phyloP scores from a whole-genome alignment of 345 rosid genomes.

The Gossypium arboreum region DNA sequence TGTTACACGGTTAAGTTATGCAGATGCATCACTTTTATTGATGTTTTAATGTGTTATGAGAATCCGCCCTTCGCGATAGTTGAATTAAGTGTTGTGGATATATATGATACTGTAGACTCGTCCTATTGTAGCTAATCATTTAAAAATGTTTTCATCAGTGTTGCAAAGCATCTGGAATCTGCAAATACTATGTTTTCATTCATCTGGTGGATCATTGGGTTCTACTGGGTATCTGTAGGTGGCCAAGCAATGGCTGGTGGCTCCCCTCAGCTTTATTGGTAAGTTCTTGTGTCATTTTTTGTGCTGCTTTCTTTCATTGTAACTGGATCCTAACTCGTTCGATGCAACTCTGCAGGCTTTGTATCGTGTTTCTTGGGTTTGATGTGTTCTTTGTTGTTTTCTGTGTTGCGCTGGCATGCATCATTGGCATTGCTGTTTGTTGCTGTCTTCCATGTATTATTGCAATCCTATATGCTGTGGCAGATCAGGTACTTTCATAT shows the following conservation, averaged over 20 bases:
- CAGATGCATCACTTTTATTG: not conserved
- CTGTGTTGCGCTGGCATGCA: slow-evolving; percentile 90
- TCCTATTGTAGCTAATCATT: not conserved
- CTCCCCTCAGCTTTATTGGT: slow-evolving; percentile 92
- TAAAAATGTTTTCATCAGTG: slow-evolving; percentile 36
- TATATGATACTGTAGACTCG: not conserved
- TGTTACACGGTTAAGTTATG: not conserved
- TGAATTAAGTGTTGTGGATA: not conserved
- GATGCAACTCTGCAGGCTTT: slow-evolving; percentile 58
- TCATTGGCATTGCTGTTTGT: slow-evolving; percentile 95
- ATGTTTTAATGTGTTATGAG: not conserved
- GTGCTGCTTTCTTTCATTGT: not conserved
- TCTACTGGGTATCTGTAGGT: slow-evolving; percentile 98
- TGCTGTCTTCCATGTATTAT: slow-evolving; percentile 98
- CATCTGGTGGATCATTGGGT: slow-evolving; percentile 99
- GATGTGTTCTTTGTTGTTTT: slow-evolving; percentile 92
- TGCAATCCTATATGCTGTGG: slow-evolving; percentile 82
- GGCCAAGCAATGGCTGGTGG: slow-evolving; percentile 61
- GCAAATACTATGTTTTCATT: slow-evolving; percentile 96
- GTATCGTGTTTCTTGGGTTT: slow-evolving; percentile 85
- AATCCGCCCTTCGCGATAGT: not conserved
- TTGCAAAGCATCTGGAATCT: slow-evolving; percentile 89
- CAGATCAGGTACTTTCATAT: slow-evolving; percentile 68
- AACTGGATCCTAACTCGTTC: slow-evolving; percentile 19
- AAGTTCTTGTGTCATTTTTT: slow-evolving; percentile 20